Percentiles rank a stretch among this genome's conserved stretches.
phyloP scores from a whole-genome alignment of 306 rosid genomes.

The Castanospermum australe region DNA sequence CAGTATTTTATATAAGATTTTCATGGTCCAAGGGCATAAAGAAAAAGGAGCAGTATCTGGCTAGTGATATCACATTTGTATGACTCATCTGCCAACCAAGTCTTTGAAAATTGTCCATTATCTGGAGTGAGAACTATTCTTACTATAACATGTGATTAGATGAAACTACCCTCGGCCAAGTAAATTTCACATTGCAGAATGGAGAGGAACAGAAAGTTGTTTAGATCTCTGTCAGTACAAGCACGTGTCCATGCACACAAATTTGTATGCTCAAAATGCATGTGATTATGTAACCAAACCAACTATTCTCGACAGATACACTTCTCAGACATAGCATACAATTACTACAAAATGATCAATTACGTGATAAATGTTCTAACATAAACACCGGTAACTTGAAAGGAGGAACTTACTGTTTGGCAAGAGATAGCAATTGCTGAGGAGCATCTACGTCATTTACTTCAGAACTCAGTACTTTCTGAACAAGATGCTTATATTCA shows the following conservation, averaged over 20 bases:
- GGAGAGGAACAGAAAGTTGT: not conserved
- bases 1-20: not conserved
- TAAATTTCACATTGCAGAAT: not conserved
- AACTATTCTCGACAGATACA: not conserved
- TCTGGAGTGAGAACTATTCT: not conserved
- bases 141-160: not conserved
- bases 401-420: conserved; percentile 51
- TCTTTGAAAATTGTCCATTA: not conserved
- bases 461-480: conserved; percentile 64
- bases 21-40: not conserved
- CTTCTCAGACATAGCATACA: not conserved
- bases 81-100: not conserved
- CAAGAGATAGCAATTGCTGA: conserved; percentile 66
- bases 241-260: not conserved
- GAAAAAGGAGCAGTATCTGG: not conserved
- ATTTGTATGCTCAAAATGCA: not conserved
- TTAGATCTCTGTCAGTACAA: not conserved
- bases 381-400: not conserved
- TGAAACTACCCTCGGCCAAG: not conserved
- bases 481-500: conserved; percentile 82
- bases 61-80: not conserved
- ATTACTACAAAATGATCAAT: not conserved
- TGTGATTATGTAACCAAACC: not conserved
- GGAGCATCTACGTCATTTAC: conserved; percentile 50
- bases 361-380: not conserved